These are phyloP conservation scores for Vaccinium corymbosum DNA, from an alignment of 148 eudicot species.

Conservation along the genomic window DNA sequence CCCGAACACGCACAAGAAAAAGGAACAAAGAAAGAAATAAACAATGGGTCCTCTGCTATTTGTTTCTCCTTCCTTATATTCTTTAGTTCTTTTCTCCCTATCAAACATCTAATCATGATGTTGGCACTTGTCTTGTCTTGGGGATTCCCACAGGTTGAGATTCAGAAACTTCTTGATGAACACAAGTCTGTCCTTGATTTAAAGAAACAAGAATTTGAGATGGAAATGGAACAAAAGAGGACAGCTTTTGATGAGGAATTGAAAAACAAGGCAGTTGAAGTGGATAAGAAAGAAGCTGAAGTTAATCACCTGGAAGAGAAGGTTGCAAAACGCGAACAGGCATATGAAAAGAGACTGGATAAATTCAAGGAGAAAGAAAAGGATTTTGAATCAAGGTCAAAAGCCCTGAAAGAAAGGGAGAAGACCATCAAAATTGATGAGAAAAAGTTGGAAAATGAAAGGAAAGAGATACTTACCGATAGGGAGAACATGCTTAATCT, in stretches of 20 bases:
- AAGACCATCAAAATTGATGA: conserved; percentile 60
- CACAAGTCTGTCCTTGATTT: conserved; percentile 58
- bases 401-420: conserved; percentile 71
- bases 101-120: background rate
- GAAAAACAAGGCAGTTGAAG: conserved; percentile 51
- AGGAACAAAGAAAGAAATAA: background rate
- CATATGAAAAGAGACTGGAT: conserved; percentile 73
- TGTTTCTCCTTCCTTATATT: background rate
- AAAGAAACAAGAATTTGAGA: conserved; percentile 56
- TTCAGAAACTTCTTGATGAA: conserved; percentile 82
- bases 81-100: background rate
- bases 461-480: conserved; percentile 56
- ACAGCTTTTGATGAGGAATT: conserved; percentile 55
- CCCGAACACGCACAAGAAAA: background rate
- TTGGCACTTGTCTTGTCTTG: background rate
- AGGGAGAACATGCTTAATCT: conserved; percentile 50
- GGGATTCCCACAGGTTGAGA: conserved; percentile 51
- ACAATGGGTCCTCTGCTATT: background rate
- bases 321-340: conserved; percentile 71
- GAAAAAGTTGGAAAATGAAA: conserved; percentile 61
- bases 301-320: conserved; percentile 72
- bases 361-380: conserved; percentile 75
- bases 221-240: conserved; percentile 66
- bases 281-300: conserved; percentile 70
- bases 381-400: conserved; percentile 49